phyloP scores from a whole-genome alignment of 805 yeast genomes.

The Jamesozyma jinghongensis region DNA sequence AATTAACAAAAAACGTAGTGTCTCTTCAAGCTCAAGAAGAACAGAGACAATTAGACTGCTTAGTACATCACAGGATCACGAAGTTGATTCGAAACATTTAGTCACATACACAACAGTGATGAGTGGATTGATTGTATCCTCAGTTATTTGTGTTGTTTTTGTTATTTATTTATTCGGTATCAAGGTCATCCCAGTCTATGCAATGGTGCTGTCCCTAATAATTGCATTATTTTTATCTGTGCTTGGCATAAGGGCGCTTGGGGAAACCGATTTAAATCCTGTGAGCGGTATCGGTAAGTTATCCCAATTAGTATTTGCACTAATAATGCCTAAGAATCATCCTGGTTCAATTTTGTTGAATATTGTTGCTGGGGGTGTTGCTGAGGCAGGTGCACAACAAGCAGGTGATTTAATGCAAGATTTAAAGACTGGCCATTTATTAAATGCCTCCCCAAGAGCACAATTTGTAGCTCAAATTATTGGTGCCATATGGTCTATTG shows the following conservation, averaged over 20 bases:
- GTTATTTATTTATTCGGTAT: conserved; percentile 61
- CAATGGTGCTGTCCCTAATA: conserved; percentile 57
- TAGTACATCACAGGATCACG: conserved; percentile 28
- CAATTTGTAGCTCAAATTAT: conserved; percentile 85
- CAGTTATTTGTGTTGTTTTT: conserved; percentile 56
- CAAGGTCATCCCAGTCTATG: conserved; percentile 56
- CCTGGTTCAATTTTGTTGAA: conserved; percentile 81
- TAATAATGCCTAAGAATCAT: conserved; percentile 60
- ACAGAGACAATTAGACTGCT: conserved; percentile 25
- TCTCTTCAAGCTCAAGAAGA: conserved; percentile 7
- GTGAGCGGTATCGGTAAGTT: conserved; percentile 94
- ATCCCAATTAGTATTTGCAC: conserved; percentile 81
- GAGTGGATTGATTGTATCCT: conserved; percentile 56
- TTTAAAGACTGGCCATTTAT: conserved; percentile 81
- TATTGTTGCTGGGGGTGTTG: conserved; percentile 89
- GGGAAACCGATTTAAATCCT: conserved; percentile 95
- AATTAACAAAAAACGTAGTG: conserved; percentile 14
- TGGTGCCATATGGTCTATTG: conserved; percentile 78
- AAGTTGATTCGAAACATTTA: conserved; percentile 38
- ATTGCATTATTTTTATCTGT: conserved; percentile 74
- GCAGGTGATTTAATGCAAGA: conserved; percentile 99
- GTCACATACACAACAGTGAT: conserved; percentile 43
- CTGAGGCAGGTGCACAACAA: conserved; percentile 98
- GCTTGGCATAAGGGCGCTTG: conserved; percentile 85
- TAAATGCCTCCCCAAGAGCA: conserved; percentile 88